Conservation (phyloP, 2,329 filamentous ascomycete genomes). For the Dendryphion nanum region DNA sequence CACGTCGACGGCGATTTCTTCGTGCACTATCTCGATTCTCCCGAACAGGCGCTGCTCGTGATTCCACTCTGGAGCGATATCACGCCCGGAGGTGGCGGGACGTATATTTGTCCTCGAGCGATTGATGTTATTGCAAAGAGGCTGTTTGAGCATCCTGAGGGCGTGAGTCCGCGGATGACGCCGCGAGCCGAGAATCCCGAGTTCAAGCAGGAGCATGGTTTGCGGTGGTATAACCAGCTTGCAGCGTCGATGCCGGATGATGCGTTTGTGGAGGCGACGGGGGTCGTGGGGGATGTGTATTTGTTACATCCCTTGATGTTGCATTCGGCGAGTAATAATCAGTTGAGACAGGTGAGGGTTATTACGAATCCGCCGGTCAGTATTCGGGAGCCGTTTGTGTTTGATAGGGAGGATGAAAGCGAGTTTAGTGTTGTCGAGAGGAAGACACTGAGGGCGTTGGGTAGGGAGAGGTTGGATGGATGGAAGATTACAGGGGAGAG, state of each 20-base stretch:
- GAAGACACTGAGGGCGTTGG: constrained; percentile 53
- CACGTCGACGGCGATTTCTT: constrained; percentile 74
- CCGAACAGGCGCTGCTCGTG: constrained; percentile 67
- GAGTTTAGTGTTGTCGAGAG: constrained; percentile 59
- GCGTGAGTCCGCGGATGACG: constrained; percentile 65
- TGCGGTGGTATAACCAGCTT: constrained; percentile 48
- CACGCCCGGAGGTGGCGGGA: constrained; percentile 59
- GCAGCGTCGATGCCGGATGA: constrained; percentile 33
- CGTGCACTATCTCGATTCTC: constrained; percentile 68
- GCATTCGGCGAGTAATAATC: constrained; percentile 55
- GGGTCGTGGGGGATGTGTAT: constrained; percentile 57
- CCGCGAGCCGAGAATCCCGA: constrained; percentile 50
- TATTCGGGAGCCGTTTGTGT: constrained; percentile 52
- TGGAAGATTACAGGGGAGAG: constrained; percentile 55
- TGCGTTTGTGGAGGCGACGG: constrained; percentile 56
- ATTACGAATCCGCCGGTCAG: constrained; percentile 58
- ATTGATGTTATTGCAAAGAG: constrained; percentile 59
- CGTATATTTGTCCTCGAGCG: constrained; percentile 61
- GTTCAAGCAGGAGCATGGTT: constrained; percentile 44
- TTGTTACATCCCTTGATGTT: constrained; percentile 61
- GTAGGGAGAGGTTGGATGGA: constrained; percentile 47
- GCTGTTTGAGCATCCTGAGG: constrained; percentile 60
- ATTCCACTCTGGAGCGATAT: constrained; percentile 69
- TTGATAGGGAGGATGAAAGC: constrained; percentile 49
- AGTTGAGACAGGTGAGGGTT: constrained; percentile 47